phyloP scores from a whole-genome alignment of 2,329 filamentous ascomycete species.

The Penicillium freii region DNA sequence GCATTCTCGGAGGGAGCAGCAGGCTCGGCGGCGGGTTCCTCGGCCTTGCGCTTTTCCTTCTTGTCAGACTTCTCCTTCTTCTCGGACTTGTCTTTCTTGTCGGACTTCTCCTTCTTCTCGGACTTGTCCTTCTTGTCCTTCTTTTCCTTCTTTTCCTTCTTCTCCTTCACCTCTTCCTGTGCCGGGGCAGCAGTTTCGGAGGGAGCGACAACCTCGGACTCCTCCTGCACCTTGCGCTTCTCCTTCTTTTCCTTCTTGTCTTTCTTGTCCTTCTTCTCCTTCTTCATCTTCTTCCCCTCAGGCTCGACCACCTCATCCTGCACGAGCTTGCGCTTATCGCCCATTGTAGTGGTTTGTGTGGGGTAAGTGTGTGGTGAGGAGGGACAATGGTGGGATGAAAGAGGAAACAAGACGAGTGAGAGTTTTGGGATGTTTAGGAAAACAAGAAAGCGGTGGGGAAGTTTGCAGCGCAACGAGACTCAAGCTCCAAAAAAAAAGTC shows the following conservation, averaged over 20 bases:
- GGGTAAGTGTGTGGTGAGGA: not conserved
- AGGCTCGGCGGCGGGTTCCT: conserved; percentile 11
- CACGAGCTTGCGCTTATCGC: conserved; percentile 42
- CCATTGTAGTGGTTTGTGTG: conserved; percentile 26
- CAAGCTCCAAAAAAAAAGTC: conserved; percentile 27
- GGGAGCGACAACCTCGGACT: conserved; percentile 2
- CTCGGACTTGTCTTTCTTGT: conserved; percentile 10
- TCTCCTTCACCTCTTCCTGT: conserved; percentile 19
- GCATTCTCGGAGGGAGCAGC: conserved; percentile 5
- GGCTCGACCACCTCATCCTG: conserved; percentile 31
- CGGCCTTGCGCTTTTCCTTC: conserved; percentile 18
- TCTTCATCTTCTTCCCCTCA: conserved; percentile 36
- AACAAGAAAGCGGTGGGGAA: not conserved
- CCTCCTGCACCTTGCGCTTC: conserved; percentile 11
- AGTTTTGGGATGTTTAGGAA: not conserved
- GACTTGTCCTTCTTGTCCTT: conserved; percentile 9
- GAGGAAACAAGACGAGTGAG: not conserved
- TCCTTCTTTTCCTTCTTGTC: conserved; percentile 23
- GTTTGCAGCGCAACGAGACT: conserved; percentile 4
- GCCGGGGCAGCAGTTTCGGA: conserved; percentile 1
- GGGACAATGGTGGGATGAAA: not conserved
- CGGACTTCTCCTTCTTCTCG: conserved; percentile 13
- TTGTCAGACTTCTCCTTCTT: conserved; percentile 8
- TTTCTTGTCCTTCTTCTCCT: conserved; percentile 29
- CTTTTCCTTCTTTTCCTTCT: conserved; percentile 18